Conservation (phyloP, 164 flowering plant genomes). For the Annona cherimola region DNA sequence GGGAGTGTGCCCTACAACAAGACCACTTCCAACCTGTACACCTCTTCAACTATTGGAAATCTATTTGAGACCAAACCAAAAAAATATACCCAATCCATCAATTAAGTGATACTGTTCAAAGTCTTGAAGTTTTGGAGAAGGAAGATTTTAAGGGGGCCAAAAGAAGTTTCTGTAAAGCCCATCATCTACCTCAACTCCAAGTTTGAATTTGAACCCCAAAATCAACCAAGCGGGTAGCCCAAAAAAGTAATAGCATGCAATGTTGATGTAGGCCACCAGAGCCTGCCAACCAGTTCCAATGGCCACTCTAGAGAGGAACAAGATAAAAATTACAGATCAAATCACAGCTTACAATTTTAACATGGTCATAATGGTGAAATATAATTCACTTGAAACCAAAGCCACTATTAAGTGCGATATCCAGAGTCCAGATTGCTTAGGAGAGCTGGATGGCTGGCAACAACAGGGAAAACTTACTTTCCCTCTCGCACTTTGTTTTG, state of each 20-base stretch:
- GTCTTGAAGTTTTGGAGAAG: too few species aligned
- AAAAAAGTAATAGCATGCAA: slow-evolving; percentile 58
- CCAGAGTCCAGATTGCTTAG: background rate
- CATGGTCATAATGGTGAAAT: background rate
- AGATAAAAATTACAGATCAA: background rate
- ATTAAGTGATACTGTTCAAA: too few species aligned
- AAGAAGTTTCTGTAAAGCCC: too few species aligned
- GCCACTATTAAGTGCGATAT: background rate
- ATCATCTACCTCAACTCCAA: slow-evolving; percentile 50
- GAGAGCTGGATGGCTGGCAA: background rate
- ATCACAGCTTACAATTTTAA: too few species aligned
- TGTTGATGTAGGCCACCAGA: slow-evolving; percentile 74
- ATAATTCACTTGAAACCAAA: background rate
- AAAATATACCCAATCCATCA: too few species aligned
- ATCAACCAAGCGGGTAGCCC: slow-evolving; percentile 83
- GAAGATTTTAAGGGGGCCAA: too few species aligned
- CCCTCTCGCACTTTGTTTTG: too few species aligned
- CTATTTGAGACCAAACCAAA: too few species aligned
- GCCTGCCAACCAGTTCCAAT: slow-evolving; percentile 94
- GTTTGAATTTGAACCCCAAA: slow-evolving; percentile 49
- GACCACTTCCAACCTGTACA: too few species aligned
- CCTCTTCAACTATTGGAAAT: too few species aligned
- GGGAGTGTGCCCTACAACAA: too few species aligned
- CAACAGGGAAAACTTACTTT: background rate
- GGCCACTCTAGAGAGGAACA: slow-evolving; percentile 51